Percentiles rank a stretch among this genome's conserved stretches.
Conservation (phyloP, 2,329 filamentous ascomycete species). For the Neospermospora avenae region DNA sequence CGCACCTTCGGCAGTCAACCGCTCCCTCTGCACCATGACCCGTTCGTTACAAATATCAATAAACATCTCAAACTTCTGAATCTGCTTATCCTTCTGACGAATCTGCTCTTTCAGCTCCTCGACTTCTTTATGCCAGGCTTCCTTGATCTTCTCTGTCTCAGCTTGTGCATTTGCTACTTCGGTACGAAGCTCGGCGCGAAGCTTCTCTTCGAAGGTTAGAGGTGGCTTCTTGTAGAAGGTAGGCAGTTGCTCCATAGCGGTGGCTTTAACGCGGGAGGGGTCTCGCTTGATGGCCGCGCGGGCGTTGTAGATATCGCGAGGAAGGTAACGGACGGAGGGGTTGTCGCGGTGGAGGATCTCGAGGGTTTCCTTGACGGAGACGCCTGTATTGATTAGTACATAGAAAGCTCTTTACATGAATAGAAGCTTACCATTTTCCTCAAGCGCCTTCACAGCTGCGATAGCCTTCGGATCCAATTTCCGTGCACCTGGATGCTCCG, state of each 20-base stretch:
- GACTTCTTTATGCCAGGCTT: constrained; percentile 55
- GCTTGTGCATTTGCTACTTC: constrained; percentile 58
- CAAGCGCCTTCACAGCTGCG: constrained; percentile 62
- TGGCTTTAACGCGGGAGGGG: constrained; percentile 57
- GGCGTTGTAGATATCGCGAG: constrained; percentile 65
- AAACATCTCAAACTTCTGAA: constrained; percentile 64
- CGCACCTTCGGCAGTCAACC: constrained; percentile 39
- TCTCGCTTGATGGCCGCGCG: constrained; percentile 65
- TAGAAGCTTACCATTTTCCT: constrained; percentile 56
- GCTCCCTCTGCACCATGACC: constrained; percentile 60
- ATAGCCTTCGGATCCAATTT: constrained; percentile 67
- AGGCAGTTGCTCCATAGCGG: constrained; percentile 56
- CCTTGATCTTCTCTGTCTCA: constrained; percentile 54
- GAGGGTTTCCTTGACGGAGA: constrained; percentile 63
- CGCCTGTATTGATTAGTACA: constrained; percentile 46
- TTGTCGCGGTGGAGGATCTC: constrained; percentile 63
- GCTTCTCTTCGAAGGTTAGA: constrained; percentile 60
- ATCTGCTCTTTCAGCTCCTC: constrained; percentile 57
- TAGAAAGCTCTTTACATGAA: background rate
- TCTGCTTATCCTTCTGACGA: constrained; percentile 59
- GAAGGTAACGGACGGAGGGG: constrained; percentile 59
- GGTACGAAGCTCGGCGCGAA: constrained; percentile 57
- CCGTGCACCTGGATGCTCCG: constrained; percentile 62
- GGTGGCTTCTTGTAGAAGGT: constrained; percentile 66
- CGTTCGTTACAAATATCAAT: constrained; percentile 67